Base-by-base conservation (phyloP, 805 yeast species). In the Saccharomycopsis sp. region DNA sequence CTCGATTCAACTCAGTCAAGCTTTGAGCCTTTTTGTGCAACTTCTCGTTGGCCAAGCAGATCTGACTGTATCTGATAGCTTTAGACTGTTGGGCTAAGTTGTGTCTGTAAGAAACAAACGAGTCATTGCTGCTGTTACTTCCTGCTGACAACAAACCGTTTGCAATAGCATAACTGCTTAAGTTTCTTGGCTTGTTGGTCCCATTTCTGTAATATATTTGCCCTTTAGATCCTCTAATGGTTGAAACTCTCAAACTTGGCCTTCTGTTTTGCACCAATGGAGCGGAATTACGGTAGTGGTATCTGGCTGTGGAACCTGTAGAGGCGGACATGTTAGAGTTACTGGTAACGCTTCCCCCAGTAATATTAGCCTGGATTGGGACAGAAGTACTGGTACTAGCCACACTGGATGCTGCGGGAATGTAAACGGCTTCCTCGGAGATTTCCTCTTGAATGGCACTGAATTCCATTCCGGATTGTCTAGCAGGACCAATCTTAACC, bases 1-100 rank as follows among this genome's bases (percentile, higher is more conserved):
- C 12, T 12, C 21, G 48, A 7, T 44, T 44, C 7, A 18, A 4
- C 16, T 44, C 48, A 44, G 18, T 18, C 7, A 44, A n/a, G 16
- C 48, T 44, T 44, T 44, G 48, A 12, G 48, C 7, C 48, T 44
- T 44, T 12, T 44, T 44, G 4, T 44, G 48, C 21, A 44, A 44
- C 16, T 40, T 57, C 46, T 60, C 61, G 2, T 40, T 47, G 3
- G 63, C 61, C 50, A 60, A 40, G 41, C 63, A 60, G n/a, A 60
- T 47, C 34, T 55, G 58, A 51, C 60, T 57, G 40, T 44, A 53
- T 44, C 61, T 52, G 12, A 57, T 55, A 18, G 61, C 62, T 46
- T 51, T 57, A n/a, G 47, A 34, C 51, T 55, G 59, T 12, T 52
- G 50, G 2, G 53, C 44, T 44, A 54, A 48, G 12, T 44, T 44